Base-by-base conservation (phyloP, 2,329 filamentous ascomycete genomes). In the Fragosphaeria purpurea region DNA sequence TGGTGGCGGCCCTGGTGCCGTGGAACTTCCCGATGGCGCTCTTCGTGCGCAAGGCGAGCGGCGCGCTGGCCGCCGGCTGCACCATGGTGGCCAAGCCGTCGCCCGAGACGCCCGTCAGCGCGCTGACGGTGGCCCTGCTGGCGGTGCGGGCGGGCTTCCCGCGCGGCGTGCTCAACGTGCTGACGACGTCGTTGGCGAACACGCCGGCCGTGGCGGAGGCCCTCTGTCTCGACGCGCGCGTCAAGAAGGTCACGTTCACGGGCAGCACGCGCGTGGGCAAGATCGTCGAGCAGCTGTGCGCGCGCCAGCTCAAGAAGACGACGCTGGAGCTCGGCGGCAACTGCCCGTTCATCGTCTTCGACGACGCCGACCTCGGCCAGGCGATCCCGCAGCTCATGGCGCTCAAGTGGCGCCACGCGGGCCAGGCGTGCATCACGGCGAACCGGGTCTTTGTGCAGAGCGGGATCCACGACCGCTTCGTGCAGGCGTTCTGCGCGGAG, bases 381-480 rank as follows among this genome's bases (percentile, higher is more conserved):
- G 80, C 83, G 1, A 79, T 22, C 34, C 32, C 22, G 7, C 41
- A 54, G 47, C 54, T 66, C 5, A 61, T 63, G 37, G 50, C 56
- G 13, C 57, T 54, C 7, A 58, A 45, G 32, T 67, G 62, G 63
- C 60, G 60, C 13, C 86, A 86, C 57, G 80, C 80, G 0, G 84
- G 84, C n/a, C 84, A 88, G 62, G 81, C 86, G 41, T 88, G 84
- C 69, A 85, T 84, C 38, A 85, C 86, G 57, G 82, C 82, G 5
- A 85, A 82, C 0, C 70, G 84, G 2, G 81, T 87, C 7, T 86
- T 86, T 63, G 75, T 87, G 4, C 82, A 82, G 2, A 65, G 71
- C 41, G 61, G 65, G 40, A 74, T 84, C 63, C 80, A 83, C 56
- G 56, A 69, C 31, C 69, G 67, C 5, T 88, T 88, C 58, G 76